A percentile compares a stretch with the other conserved stretches of the same genome.
Evolutionary conservation across 2,329 filamentous ascomycete genomes (phyloP).

Genomic region (Aspergillus nomiae): DNA sequence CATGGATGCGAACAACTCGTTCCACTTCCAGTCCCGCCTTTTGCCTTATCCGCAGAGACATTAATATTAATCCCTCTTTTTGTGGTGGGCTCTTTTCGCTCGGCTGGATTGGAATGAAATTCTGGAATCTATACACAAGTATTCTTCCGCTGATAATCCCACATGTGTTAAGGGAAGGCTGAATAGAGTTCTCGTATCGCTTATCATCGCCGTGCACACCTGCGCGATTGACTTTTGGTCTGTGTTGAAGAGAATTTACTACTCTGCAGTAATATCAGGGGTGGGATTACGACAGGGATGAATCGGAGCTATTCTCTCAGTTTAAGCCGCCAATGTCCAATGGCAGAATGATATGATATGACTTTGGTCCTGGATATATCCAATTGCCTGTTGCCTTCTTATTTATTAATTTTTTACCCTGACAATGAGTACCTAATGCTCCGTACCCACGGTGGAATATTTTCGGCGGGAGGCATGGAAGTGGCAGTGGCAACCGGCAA

Average conservation of each 20-base stretch:
- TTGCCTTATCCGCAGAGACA: constrained; percentile 1
- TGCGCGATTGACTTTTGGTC: constrained; percentile 2
- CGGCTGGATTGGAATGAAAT: not conserved
- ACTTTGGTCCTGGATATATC: not conserved
- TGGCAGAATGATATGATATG: not conserved
- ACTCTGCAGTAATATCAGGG: not conserved
- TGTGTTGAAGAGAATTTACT: not conserved
- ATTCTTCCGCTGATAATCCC: not conserved
- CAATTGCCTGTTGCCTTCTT: not conserved
- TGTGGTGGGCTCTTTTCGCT: not conserved
- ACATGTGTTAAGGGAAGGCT: not conserved
- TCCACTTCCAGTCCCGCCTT: constrained; percentile 3
- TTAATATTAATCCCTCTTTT: not conserved
- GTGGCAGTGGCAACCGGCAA: not conserved
- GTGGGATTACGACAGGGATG: not conserved
- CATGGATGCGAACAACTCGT: constrained; percentile 6
- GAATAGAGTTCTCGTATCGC: not conserved
- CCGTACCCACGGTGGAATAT: not conserved
- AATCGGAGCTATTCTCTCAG: not conserved
- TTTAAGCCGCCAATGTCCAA: not conserved
- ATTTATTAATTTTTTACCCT: not conserved
- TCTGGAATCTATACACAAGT: not conserved
- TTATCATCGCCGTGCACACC: not conserved
- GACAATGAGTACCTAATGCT: not conserved
- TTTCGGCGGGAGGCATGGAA: not conserved